Percentiles rank a stretch among this genome's conserved stretches.
Conservation (phyloP, 805 yeast genomes). For the Starmerella apis region DNA sequence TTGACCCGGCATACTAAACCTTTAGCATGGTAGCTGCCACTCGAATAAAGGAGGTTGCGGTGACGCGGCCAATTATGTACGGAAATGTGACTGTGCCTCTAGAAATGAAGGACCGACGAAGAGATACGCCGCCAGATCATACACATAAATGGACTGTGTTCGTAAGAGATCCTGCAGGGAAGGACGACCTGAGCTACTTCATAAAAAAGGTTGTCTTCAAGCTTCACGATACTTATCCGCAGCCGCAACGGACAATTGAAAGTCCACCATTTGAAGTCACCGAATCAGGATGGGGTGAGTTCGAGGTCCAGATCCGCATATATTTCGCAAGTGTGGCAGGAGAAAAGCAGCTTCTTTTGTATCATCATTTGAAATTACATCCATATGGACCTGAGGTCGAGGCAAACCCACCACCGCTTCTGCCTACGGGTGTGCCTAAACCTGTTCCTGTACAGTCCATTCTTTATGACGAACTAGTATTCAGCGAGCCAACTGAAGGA, state of each 20-base stretch:
- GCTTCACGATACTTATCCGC: constrained; percentile 86
- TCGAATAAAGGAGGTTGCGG: constrained; percentile 45
- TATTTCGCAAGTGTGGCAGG: constrained; percentile 78
- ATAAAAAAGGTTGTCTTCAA: constrained; percentile 89
- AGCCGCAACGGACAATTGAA: constrained; percentile 76
- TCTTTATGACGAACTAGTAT: constrained; percentile 81
- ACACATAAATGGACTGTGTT: constrained; percentile 95
- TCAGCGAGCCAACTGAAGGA: constrained; percentile 88
- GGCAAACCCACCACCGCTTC: constrained; percentile 19
- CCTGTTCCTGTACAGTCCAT: constrained; percentile 45
- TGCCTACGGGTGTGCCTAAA: constrained; percentile 25
- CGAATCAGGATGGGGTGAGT: constrained; percentile 99
- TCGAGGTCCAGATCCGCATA: constrained; percentile 79
- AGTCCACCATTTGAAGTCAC: constrained; percentile 88
- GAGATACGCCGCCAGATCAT: constrained; percentile 71
- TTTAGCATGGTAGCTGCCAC: constrained; percentile 12
- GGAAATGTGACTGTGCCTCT: constrained; percentile 73
- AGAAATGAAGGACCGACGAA: constrained; percentile 42
- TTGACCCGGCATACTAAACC: no score
- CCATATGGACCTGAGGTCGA: constrained; percentile 48
- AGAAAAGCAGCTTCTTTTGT: constrained; percentile 75
- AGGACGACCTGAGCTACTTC: constrained; percentile 64
- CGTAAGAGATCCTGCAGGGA: constrained; percentile 64
- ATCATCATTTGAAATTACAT: constrained; percentile 84
- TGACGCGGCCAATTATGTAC: constrained; percentile 67